phyloP scores from a whole-genome alignment of 1,284 basidiomycete genomes.

The Tylopilus sp. region DNA sequence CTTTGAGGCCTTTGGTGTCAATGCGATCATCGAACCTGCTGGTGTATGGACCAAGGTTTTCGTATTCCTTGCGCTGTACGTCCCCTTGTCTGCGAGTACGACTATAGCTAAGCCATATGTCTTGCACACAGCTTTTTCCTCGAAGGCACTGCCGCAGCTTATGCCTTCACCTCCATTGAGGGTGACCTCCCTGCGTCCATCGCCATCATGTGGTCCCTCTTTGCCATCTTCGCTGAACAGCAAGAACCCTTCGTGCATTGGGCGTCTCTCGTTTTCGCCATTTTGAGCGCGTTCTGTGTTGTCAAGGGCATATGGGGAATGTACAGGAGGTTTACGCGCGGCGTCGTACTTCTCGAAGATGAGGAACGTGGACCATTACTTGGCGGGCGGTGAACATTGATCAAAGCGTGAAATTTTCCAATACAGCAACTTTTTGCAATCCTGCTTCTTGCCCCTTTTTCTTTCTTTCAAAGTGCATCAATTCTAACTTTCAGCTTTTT shows the following conservation, averaged over 20 bases:
- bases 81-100: no score
- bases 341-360: constrained; percentile 74
- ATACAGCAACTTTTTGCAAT: not conserved
- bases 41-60: constrained; percentile 92
- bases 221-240: constrained; percentile 87
- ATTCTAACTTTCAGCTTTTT: not conserved
- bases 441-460: not conserved
- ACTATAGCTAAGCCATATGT: no score
- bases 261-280: constrained; percentile 87
- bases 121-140: constrained; percentile 81
- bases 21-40: constrained; percentile 74
- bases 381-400: constrained; percentile 43
- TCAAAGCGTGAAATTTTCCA: not conserved
- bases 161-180: constrained; percentile 88
- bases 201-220: constrained; percentile 88
- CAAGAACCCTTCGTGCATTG: constrained; percentile 80
- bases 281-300: constrained; percentile 88
- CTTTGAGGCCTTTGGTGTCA: constrained; percentile 92
- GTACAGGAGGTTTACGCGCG: constrained; percentile 51
- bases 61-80: constrained; percentile 77
- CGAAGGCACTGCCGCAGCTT: no score
- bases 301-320: constrained; percentile 76
- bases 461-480: not conserved
- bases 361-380: constrained; percentile 90
- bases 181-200: constrained; percentile 93